These are phyloP conservation scores for Cyberlindnera maclurae DNA, from an alignment of 805 yeast species.

Conservation along the genomic window DNA sequence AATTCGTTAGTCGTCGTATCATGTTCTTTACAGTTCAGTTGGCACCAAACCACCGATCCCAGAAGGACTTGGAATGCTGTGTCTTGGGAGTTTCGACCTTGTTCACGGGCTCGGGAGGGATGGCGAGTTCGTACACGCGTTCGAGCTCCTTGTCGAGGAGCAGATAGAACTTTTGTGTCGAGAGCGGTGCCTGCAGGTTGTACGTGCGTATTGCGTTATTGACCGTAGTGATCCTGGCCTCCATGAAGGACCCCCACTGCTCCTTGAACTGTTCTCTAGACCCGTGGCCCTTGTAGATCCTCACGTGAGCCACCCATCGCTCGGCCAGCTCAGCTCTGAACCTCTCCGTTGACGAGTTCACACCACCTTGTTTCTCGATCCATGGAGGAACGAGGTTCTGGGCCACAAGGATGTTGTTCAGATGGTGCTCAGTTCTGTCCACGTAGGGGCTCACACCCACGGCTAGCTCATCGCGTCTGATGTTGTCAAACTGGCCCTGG, in stretches of 20 bases:
- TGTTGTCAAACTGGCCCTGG: slow-evolving; percentile 59
- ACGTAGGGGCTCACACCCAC: slow-evolving; percentile 43
- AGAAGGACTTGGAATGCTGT: no score
- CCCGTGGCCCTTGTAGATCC: slow-evolving; percentile 8
- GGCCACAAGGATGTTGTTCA: slow-evolving; percentile 66
- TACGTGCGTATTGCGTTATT: slow-evolving; percentile 50
- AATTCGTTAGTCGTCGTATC: no score
- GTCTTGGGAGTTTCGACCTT: no score
- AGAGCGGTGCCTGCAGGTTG: slow-evolving; percentile 55
- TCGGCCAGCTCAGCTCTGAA: slow-evolving; percentile 41
- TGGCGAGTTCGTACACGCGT: no score
- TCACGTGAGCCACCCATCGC: slow-evolving; percentile 29
- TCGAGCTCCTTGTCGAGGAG: slow-evolving; percentile 32
- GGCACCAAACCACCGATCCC: no score
- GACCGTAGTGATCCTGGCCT: slow-evolving; percentile 29
- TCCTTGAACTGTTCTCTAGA: slow-evolving; percentile 8
- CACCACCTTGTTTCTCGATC: slow-evolving; percentile 71
- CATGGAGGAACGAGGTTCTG: slow-evolving; percentile 87
- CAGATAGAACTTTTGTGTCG: slow-evolving; percentile 52
- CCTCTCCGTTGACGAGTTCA: slow-evolving; percentile 37
- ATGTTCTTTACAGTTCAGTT: no score
- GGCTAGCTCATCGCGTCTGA: slow-evolving; percentile 58
- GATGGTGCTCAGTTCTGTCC: slow-evolving; percentile 67
- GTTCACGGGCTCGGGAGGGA: no score
- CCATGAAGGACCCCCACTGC: slow-evolving; percentile 17